Base-by-base conservation (phyloP, 345 rosid species). In the Syzygium grande region DNA sequence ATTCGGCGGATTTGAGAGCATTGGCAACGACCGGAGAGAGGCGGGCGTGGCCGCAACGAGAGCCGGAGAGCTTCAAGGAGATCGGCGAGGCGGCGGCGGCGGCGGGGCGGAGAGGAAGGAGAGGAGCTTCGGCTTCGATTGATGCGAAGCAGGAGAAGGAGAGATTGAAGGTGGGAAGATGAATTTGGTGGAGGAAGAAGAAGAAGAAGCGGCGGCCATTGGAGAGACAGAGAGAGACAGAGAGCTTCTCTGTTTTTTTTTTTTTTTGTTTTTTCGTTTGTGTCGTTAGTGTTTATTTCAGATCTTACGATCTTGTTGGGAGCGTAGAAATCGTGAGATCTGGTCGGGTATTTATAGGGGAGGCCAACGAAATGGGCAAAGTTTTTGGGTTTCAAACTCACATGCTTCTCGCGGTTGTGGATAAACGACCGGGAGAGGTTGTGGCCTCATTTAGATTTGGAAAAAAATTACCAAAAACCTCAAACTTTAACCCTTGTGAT, bases 71-170 rank as follows among this genome's bases (percentile, higher is more conserved):
- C 29, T 88, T 90, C 9, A 88, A 51, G 86, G 90, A 83, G 89
- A 90, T 16, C 43, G 92, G 92, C 6, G 88, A 73, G 13, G 88
- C 79, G 11, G 89, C 29, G 16, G 88, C 41, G 79, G 87, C 80
- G 86, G 87, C 61, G 88, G 38, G 38, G n/a, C 85, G 54, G 52
- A 78, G 85, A 84, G 73, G 87, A 93, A 91, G 51, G 91, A 86
- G 21, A 86, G 84, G 23, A 27, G 88, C 55, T 86, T 80, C 80
- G 88, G 25, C 52, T 34, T 88, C 73, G 89, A 43, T 4, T n/a
- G 84, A 73, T 55, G 87, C 46, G 90, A 86, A 80, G 92, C 34
- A 30, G 87, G 77, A 21, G 83, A 85, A 58, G 86, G 63, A 73
- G 80, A 9, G 49, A 38, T 73, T 19, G 83, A 34, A 41, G 83